Evolutionary conservation across 208 protist genomes (phyloP).

Genomic region (Trypanosoma platydactyli): DNA sequence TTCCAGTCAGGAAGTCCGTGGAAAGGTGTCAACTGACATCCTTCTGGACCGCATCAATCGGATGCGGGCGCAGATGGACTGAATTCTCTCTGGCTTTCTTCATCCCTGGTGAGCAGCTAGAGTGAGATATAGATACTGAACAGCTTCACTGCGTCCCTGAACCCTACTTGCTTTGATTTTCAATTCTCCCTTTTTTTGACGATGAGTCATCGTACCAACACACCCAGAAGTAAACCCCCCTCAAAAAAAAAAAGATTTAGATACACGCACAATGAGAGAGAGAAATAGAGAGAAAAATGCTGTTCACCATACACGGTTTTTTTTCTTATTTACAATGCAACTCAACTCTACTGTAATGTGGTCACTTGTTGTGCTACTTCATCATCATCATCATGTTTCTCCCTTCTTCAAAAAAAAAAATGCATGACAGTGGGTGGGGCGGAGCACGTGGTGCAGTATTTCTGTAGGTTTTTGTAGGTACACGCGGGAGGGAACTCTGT

Average conservation of each 20-base stretch:
- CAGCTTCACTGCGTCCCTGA: too few species aligned
- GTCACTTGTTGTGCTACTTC: neutral
- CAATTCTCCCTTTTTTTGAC: too few species aligned
- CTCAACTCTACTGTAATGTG: too few species aligned
- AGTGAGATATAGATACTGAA: too few species aligned
- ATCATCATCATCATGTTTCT: neutral
- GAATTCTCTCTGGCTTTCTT: neutral
- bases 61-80: slow-evolving; percentile 23
- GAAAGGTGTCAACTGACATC: slow-evolving; percentile 15
- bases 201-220: too few species aligned
- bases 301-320: too few species aligned
- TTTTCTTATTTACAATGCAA: too few species aligned
- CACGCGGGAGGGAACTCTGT: neutral
- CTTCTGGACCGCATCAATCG: slow-evolving; percentile 16
- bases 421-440: neutral
- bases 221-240: neutral
- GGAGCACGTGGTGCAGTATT: too few species aligned
- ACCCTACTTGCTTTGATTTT: too few species aligned
- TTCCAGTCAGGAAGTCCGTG: neutral
- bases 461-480: neutral
- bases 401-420: neutral
- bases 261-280: neutral
- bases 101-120: too few species aligned
- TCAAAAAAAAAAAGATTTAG: slow-evolving; percentile 2
- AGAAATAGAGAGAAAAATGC: too few species aligned